phyloP scores from a whole-genome alignment of 2,329 filamentous ascomycete species.

The Penicillium sp. region DNA sequence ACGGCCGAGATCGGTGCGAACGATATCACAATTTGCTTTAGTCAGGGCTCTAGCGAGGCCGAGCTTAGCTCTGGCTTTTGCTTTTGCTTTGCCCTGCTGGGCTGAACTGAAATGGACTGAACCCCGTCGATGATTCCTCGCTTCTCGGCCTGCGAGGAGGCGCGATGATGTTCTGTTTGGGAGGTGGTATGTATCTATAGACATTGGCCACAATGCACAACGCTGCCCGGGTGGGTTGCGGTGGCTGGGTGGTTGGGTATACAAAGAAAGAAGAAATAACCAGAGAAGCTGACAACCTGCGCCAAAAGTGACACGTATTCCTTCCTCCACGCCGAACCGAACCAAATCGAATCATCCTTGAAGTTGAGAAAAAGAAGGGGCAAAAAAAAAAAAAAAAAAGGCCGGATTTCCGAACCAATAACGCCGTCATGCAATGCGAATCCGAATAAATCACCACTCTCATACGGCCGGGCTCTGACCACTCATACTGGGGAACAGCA shows the following conservation, averaged over 20 bases:
- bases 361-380: no score
- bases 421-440: not conserved
- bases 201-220: conserved; percentile 1
- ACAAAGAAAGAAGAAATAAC: not conserved
- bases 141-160: not conserved
- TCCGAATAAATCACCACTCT: not conserved
- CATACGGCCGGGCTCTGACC: conserved; percentile 11
- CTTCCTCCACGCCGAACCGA: not conserved
- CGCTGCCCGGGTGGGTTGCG: not conserved
- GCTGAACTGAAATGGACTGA: no score
- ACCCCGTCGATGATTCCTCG: not conserved
- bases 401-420: not conserved
- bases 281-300: not conserved
- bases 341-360: no score
- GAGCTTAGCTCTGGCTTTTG: no score
- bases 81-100: no score
- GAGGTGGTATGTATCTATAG: not conserved
- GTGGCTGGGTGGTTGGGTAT: conserved; percentile 4
- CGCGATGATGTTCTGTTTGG: not conserved
- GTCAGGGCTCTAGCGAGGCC: no score
- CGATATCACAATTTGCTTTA: not conserved
- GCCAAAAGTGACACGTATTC: not conserved
- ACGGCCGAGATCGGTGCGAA: not conserved
- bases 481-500: conserved; percentile 40
- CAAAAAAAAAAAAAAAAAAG: no score